Conservation (phyloP, 1,139 yeast species). For the Sugiyamaella castrensis region DNA sequence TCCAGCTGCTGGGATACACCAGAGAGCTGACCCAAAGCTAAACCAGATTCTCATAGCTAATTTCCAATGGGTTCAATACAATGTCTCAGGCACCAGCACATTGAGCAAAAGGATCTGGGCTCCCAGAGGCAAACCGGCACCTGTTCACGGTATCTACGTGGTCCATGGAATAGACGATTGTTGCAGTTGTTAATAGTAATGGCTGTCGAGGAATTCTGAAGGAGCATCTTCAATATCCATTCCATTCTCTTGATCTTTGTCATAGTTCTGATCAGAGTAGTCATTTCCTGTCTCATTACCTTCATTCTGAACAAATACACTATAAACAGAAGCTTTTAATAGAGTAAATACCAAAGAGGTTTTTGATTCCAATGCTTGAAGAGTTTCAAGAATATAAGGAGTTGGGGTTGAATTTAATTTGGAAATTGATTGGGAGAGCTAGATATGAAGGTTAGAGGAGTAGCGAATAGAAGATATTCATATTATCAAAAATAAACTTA, state of each 20-base stretch:
- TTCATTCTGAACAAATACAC: conserved; percentile 45
- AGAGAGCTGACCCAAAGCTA: too few species aligned
- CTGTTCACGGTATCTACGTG: too few species aligned
- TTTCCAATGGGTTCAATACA: too few species aligned
- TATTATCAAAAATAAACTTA: conserved; percentile 19
- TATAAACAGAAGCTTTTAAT: conserved; percentile 58
- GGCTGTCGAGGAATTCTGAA: too few species aligned
- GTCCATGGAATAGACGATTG: too few species aligned
- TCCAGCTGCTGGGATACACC: too few species aligned
- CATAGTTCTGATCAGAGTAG: conserved; percentile 4
- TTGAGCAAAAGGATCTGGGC: too few species aligned
- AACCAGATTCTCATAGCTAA: too few species aligned
- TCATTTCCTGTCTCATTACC: conserved; percentile 7
- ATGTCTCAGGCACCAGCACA: too few species aligned
- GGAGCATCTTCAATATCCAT: too few species aligned
- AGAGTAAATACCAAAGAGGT: conserved; percentile 57
- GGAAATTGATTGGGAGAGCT: conserved; percentile 28
- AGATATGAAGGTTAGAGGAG: conserved; percentile 1
- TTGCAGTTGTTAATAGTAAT: too few species aligned
- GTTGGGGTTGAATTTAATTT: conserved; percentile 27
- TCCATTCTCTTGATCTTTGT: conserved; percentile 6
- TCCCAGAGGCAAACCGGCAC: too few species aligned
- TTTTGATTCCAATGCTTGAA: conserved; percentile 53
- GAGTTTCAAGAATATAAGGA: conserved; percentile 45
- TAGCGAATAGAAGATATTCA: background rate